These are phyloP conservation scores for Cardiospermum halicacabum DNA, from an alignment of 345 rosid genomes.

Conservation along the genomic window DNA sequence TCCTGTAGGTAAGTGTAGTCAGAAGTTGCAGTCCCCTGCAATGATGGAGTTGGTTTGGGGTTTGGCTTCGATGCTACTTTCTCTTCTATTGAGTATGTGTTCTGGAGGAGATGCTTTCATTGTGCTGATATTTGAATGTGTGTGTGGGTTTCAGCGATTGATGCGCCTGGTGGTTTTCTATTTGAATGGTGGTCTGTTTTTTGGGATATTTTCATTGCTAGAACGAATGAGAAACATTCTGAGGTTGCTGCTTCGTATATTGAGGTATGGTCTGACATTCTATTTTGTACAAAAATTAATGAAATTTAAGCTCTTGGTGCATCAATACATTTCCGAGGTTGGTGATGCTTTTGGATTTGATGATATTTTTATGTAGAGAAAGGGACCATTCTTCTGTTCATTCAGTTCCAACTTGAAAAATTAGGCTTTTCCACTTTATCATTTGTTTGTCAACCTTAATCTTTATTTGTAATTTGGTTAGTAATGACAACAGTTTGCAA, in stretches of 20 bases:
- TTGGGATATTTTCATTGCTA: constrained; percentile 99
- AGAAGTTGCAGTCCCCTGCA: background rate
- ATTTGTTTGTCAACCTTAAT: background rate
- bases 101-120: background rate
- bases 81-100: background rate
- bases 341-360: background rate
- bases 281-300: background rate
- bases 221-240: constrained; percentile 97
- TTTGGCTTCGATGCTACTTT: background rate
- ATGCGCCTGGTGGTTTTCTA: constrained; percentile 98
- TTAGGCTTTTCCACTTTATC: background rate
- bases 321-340: background rate
- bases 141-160: constrained; percentile 61
- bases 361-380: too few species aligned
- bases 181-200: constrained; percentile 99
- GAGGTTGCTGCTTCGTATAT: constrained; percentile 98
- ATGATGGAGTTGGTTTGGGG: background rate
- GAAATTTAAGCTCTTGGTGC: background rate
- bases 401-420: background rate
- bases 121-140: constrained; percentile 13
- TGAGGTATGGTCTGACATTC: constrained; percentile 47
- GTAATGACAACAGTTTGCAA: background rate
- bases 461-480: background rate
- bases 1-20: constrained; percentile 72
- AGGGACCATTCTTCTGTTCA: background rate